phyloP scores from a whole-genome alignment of 2,329 filamentous ascomycete genomes.

The Atkinsonella texensis region DNA sequence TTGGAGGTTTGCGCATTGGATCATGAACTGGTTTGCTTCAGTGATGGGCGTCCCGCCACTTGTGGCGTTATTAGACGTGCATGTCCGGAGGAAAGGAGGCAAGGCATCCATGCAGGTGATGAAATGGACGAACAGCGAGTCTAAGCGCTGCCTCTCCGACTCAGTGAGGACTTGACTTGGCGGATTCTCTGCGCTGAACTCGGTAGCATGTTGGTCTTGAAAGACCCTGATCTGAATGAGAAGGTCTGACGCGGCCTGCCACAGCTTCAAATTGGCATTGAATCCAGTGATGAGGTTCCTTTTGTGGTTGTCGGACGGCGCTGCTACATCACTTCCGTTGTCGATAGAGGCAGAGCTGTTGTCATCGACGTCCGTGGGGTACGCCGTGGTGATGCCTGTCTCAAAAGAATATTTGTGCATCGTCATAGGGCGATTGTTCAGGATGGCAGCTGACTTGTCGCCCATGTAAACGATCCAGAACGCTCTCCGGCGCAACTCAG shows the following conservation, averaged over 20 bases:
- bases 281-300: constrained; percentile 26
- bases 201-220: constrained; percentile 13
- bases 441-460: constrained; percentile 26
- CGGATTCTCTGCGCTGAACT: constrained; percentile 1
- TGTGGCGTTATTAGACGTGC: constrained; percentile 11
- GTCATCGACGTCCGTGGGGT: constrained; percentile 21
- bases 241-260: constrained; percentile 28
- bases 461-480: constrained; percentile 30
- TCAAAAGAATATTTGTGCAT: constrained; percentile 31
- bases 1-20: constrained; percentile 29
- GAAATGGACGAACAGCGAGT: constrained; percentile 25
- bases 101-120: constrained; percentile 28
- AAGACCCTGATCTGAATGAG: constrained; percentile 24
- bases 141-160: constrained; percentile 20
- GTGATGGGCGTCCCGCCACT: constrained; percentile 10
- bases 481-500: constrained; percentile 22
- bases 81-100: constrained; percentile 23
- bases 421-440: constrained; percentile 30
- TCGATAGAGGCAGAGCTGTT: constrained; percentile 10
- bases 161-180: constrained; percentile 7
- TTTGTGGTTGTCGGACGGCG: constrained; percentile 7
- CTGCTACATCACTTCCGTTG: constrained; percentile 7
- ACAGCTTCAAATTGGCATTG: constrained; percentile 28
- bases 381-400: constrained; percentile 24
- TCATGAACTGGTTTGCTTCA: constrained; percentile 20